Base-by-base conservation (phyloP, 1,284 basidiomycete species). In the Mycosarcoma mackinlayi region DNA sequence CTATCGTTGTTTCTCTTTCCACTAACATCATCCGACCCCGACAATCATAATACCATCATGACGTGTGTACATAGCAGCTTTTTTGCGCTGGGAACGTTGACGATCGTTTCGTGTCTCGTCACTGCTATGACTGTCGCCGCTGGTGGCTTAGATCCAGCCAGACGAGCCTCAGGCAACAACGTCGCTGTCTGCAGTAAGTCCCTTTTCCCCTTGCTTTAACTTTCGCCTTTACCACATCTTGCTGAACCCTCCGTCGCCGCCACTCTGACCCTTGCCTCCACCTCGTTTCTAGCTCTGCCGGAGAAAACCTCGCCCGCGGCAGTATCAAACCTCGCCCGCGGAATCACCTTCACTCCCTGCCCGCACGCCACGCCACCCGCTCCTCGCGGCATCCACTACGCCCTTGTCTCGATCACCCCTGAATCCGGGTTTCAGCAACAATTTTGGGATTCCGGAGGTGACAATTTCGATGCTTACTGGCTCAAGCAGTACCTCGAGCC, bases 101-200 rank as follows among this genome's bases (percentile, higher is more conserved):
- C n/a, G n/a, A n/a, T n/a, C n/a, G n/a, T n/a, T n/a, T n/a, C n/a
- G n/a, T n/a, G n/a, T n/a, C 4, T 37, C 10, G 19, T 42, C 18
- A 19, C 24, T 14, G 9, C 11, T 28, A 7, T 7, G 9, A 14
- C 27, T 8, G 14, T 34, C 27, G 14, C 23, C 18, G 37, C 42
- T 16, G 37, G n/a, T n/a, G 34, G 41, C 18, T 27, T 42, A 11
- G 27, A 30, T 42, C 27, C n/a, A 4, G 27, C 7, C 6, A 8
- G 37, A 14, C 18, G 23, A 16, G 3, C n/a, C 11, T 14, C 34
- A 0, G 44, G 50, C 3, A 21, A 28, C 5, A 44, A 45, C 21
- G 18, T 63, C 18, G 60, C 53, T 6, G 60, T 63, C 3, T 63
- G 60, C 53, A 47, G 60, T 63, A 48, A 33, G 60, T 52, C 13